Base-by-base conservation (phyloP, 495 filamentous ascomycete genomes). In the Articulospora tetracladia region DNA sequence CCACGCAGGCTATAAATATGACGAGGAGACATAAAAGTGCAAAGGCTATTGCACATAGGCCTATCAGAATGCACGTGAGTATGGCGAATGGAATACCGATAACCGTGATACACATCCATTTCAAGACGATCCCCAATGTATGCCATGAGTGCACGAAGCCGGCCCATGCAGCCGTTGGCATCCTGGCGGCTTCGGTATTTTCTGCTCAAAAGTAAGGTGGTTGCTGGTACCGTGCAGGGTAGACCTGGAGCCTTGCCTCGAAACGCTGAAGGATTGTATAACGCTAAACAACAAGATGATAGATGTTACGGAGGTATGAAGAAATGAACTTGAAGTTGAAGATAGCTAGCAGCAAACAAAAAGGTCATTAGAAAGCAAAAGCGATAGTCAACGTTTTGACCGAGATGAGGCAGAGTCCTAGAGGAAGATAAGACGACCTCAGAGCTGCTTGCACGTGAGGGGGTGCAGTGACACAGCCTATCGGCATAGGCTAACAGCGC, bases 41-140 rank as follows among this genome's bases (percentile, higher is more conserved):
- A 34, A 62, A 62, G 20, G 54, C 54, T 22, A 62, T 22, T 10
- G 27, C 60, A 17, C 46, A 47, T 17, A 53, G 17, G 17, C 30
- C 60, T 25, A 62, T 36, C 1, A 62, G 13, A 17, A 62, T 2
- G 27, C 60, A 62, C 0, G 54, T 62, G 13, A 48, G 54, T 24
- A 62, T 28, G 12, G 60, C 60, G 32, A 62, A 28, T 4, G 60
- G 60, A 2, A 62, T 62, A 1, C 60, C 60, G 10, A 62, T 27
- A 19, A 62, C 60, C 0, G 60, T 62, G 32, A 62, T 62, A 25
- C 60, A 62, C 60, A 62, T 62, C 60, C 60, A 62, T 53, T 62
- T 62, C 10, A 62, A 27, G 15, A 62, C 60, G 12, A 62, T 53
- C 11, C 54, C 60, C 25, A 62, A 26, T 17, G 60, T 62, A 34